Conservation (phyloP, 345 rosid species). For the Euphorbia peplus region DNA sequence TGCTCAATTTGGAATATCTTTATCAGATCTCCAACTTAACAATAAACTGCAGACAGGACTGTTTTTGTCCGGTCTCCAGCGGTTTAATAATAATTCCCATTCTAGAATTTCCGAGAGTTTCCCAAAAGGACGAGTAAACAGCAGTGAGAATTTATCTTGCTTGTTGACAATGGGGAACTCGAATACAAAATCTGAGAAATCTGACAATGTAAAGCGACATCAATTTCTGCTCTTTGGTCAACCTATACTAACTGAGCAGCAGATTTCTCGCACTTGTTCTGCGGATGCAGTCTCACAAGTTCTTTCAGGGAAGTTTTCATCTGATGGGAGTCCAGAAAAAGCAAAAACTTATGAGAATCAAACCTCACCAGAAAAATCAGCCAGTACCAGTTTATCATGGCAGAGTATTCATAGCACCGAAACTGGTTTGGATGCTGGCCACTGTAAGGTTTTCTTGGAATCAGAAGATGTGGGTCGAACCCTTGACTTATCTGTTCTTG, state of each 20-base stretch:
- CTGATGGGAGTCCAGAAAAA: conserved; percentile 26
- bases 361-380: conserved; percentile 31
- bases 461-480: conserved; percentile 87
- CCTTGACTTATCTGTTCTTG: conserved; percentile 66
- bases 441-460: conserved; percentile 91
- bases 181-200: conserved; percentile 44
- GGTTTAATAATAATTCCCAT: conserved; percentile 35
- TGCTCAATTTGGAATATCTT: conserved; percentile 71
- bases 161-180: conserved; percentile 69
- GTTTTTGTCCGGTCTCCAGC: conserved; percentile 53
- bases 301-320: conserved; percentile 27
- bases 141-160: conserved; percentile 61
- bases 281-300: conserved; percentile 38
- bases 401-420: conserved; percentile 31
- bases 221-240: conserved; percentile 86
- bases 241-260: conserved; percentile 73
- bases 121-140: conserved; percentile 27
- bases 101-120: conserved; percentile 44
- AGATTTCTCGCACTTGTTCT: conserved; percentile 41
- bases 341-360: conserved; percentile 30
- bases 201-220: conserved; percentile 50
- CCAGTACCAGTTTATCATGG: conserved; percentile 45
- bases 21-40: conserved; percentile 60
- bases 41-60: conserved; percentile 55
- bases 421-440: conserved; percentile 52